Evolutionary conservation across 2,329 filamentous ascomycete genomes (phyloP).

Genomic region (Daldinia eschscholtzii): DNA sequence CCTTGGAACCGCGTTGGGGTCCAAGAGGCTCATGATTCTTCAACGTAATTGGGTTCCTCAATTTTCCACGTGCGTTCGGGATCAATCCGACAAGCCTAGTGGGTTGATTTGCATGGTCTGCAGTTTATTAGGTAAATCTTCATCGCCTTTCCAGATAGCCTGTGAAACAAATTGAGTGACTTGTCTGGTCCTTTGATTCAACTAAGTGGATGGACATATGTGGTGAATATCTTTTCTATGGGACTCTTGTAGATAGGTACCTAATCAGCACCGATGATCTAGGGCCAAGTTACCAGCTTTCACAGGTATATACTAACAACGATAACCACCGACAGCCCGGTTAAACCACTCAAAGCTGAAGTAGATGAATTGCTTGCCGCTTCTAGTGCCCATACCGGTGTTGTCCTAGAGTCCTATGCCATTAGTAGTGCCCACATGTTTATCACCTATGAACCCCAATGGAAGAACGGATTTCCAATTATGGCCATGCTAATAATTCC

Average conservation of each 20-base stretch:
- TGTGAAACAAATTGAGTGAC: neutral
- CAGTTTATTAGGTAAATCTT: neutral
- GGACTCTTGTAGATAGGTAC: conserved; percentile 10
- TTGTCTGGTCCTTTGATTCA: neutral
- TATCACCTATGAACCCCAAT: neutral
- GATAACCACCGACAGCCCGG: neutral
- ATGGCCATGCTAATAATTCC: neutral
- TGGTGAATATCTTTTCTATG: neutral
- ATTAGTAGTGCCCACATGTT: neutral
- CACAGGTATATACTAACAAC: neutral
- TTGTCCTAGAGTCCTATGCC: neutral
- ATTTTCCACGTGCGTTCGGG: neutral
- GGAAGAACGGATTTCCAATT: neutral
- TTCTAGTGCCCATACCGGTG: neutral
- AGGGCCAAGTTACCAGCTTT: neutral
- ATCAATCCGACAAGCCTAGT: neutral
- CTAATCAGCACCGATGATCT: conserved; percentile 1
- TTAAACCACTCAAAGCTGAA: conserved; percentile 6
- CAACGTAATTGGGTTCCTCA: neutral
- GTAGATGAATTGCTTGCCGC: neutral
- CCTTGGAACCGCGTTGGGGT: conserved; percentile 6
- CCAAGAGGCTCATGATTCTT: neutral
- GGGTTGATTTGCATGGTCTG: neutral
- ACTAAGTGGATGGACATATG: neutral
- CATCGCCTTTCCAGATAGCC: neutral